Base-by-base conservation (phyloP, 2,329 filamentous ascomycete species). In the Cladophialophora bantiana region DNA sequence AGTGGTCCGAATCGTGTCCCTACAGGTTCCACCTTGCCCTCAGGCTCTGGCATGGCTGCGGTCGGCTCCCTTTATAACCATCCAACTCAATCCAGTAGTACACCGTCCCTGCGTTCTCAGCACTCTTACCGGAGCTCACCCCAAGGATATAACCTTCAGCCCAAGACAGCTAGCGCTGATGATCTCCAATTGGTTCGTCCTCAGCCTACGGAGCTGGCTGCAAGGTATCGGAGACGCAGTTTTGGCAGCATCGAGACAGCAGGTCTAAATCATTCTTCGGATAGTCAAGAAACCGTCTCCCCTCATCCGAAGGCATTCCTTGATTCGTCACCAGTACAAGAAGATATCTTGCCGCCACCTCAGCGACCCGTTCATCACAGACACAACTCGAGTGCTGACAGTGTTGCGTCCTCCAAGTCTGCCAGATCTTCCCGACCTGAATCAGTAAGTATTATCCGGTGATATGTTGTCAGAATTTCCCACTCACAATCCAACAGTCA, bases 161-260 rank as follows among this genome's bases (percentile, higher is more conserved):
- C 74, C 81, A 86, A 81, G 79, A 86, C 76, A 77, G 87, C 77
- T 12, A 90, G 88, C 72, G 85, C 85, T 56, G 92, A 96, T 77
- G 92, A 95, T 73, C 87, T 89, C 75, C 86, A 88, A 64, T 75
- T 92, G 40, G 67, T 68, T 4, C 62, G 53, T 75, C 74, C 52
- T 67, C 82, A 84, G 73, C 84, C 63, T 77, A 83, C 86, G 18
- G 92, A 94, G 34, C 85, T 90, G 40, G 86, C 89, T 9, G 93
- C 90, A 78, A 86, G 92, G 75, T 90, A 93, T 78, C 86, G 93
- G 73, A 88, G 93, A 75, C 88, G 93, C 71, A 97, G 93, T 79
- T 86, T 96, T 81, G 92, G 92, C 71, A 90, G 88, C 64, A 80
- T 90, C 67, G 83, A 85, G 71, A 79, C 78, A 52, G 75, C 77